A percentile compares a stretch with the other conserved stretches of the same genome.
phyloP scores from a whole-genome alignment of 768 basidiomycete genomes.

The Chalciporus pseudorubinellus region DNA sequence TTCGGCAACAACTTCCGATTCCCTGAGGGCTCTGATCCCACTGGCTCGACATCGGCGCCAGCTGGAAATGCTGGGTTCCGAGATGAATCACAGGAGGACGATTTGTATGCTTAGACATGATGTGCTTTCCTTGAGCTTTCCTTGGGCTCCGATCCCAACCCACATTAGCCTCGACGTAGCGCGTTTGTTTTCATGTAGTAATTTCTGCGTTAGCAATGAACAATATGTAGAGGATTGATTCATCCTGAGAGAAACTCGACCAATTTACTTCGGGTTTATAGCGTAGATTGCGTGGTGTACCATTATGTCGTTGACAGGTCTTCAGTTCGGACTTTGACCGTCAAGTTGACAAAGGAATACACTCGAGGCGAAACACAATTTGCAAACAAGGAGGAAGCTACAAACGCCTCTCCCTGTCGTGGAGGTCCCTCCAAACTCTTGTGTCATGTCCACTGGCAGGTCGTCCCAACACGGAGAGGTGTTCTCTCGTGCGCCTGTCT shows the following conservation, averaged over 20 bases:
- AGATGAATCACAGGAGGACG: slow-evolving; percentile 86
- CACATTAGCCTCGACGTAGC: not conserved
- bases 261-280: too few relatives aligned
- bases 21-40: slow-evolving; percentile 66
- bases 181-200: not conserved
- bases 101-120: slow-evolving; percentile 71
- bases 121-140: not conserved
- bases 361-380: too few relatives aligned
- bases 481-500: slow-evolving; percentile 21
- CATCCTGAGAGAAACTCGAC: too few relatives aligned
- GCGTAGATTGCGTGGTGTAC: too few relatives aligned
- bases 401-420: not conserved
- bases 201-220: not conserved
- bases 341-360: too few relatives aligned
- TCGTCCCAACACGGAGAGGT: not conserved
- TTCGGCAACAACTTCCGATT: slow-evolving; percentile 98
- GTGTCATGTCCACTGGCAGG: not conserved
- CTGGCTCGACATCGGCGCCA: slow-evolving; percentile 37
- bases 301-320: too few relatives aligned
- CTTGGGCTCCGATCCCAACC: not conserved
- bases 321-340: too few relatives aligned
- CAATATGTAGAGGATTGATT: not conserved
- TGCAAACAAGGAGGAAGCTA: too few relatives aligned
- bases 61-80: slow-evolving; percentile 77
- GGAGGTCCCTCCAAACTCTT: too few relatives aligned